Base-by-base conservation (phyloP, 192 early-diverging fungal species). In the Coemansia sp. region DNA sequence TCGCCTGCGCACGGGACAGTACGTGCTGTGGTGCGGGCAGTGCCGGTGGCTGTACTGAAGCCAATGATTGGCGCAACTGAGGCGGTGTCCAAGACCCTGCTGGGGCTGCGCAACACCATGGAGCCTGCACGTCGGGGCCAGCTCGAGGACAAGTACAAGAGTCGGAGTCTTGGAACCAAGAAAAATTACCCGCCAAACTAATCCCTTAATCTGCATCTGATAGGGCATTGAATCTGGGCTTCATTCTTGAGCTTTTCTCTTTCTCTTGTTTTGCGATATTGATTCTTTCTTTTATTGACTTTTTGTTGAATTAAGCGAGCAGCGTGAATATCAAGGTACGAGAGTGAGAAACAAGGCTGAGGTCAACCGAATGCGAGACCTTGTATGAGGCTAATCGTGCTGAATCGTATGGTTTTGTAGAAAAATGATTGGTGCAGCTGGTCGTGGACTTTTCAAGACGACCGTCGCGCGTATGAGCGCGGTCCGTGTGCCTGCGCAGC, bases 61-160 rank as follows among this genome's bases (percentile, higher is more conserved):
- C 96, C 96, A 0, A 93, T 97, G 88, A 97, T 98, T 75, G 94
- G 96, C 0, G 89, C 92, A 1, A 90, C 94, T 0, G 96, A 96
- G 50, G 96, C 94, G 0, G 88, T 96, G 12, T 92, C 93, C 1
- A 94, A 96, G 76, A 88, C 93, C 6, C 80, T 98, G 23, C 84
- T 95, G 58, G 94, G 96, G 1, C 61, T 98, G 62, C 88, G 92
- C 57, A 98, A 95, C 71, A 89, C 89, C 8, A 87, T 98, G 57
- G 96, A 98, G 74, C 92, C 93, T 5, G 84, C 69, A 10, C 86
- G 90, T 39, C 83, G 85, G 62, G 64, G 86, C 10, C 87, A 94
- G 67, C 90, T 86, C 68, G 88, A 96, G 69, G 94, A 97, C 72
- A 82, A 82, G 69, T 82, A 82, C 70, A 82, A 82, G 72, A 66